These are phyloP conservation scores for Pyronema domesticum DNA, from an alignment of 495 filamentous ascomycete species.

Conservation along the genomic window DNA sequence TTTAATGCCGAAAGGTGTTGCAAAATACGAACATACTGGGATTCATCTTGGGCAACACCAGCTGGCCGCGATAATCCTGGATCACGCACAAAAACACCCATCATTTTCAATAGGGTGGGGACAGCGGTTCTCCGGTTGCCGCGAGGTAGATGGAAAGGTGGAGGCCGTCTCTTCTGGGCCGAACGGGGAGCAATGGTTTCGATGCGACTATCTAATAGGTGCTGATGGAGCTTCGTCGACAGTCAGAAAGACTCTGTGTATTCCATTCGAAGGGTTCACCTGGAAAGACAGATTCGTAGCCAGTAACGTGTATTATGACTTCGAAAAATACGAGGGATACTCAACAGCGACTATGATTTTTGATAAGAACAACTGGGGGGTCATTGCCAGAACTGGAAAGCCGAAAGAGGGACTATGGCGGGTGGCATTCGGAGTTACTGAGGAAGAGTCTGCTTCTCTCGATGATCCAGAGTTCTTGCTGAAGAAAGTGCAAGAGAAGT, in stretches of 20 bases:
- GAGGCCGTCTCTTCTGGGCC: constrained; percentile 8
- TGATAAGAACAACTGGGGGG: constrained; percentile 17
- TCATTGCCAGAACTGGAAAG: constrained; percentile 13
- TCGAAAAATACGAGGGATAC: constrained; percentile 15
- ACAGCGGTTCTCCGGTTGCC: not conserved
- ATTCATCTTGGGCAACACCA: constrained; percentile 3
- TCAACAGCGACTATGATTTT: constrained; percentile 12
- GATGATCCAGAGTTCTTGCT: not conserved
- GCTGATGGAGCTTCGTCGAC: constrained; percentile 14
- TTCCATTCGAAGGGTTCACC: constrained; percentile 21
- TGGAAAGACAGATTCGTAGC: constrained; percentile 16
- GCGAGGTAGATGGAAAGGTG: constrained; percentile 2
- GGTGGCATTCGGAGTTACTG: not conserved
- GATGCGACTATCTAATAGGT: not conserved
- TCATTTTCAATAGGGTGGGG: not conserved
- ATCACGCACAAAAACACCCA: constrained; percentile 3
- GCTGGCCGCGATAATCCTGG: not conserved
- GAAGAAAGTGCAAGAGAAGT: not conserved
- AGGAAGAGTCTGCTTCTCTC: not conserved
- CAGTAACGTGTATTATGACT: constrained; percentile 16
- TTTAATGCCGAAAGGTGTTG: not conserved
- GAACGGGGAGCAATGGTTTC: not conserved
- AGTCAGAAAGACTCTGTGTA: constrained; percentile 10
- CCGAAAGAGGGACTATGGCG: constrained; percentile 6
- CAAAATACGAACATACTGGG: not conserved